phyloP scores from a whole-genome alignment of 768 basidiomycete species.

The Fomitopsis pulvina region DNA sequence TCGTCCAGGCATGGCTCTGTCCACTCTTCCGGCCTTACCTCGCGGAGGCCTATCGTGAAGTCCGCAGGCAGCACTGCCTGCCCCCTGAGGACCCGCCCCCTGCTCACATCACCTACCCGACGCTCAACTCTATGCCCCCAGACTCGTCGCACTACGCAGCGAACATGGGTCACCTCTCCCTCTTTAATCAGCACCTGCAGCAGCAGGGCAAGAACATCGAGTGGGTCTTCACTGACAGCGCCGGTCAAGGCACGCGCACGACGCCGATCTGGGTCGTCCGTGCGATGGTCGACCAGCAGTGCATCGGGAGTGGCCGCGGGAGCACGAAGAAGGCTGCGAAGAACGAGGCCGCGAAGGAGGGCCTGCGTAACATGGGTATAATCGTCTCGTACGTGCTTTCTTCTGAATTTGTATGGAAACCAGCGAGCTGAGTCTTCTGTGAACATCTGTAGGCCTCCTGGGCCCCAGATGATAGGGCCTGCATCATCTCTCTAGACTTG shows the following conservation, averaged over 20 bases:
- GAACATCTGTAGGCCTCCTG: not conserved
- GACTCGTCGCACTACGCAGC: conserved; percentile 22
- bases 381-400: conserved; percentile 33
- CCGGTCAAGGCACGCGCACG: conserved; percentile 42
- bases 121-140: conserved; percentile 7
- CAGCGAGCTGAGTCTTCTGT: no score
- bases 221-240: conserved; percentile 59
- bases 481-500: conserved; percentile 25
- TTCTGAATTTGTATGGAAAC: not conserved
- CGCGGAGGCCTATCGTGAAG: conserved; percentile 50
- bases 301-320: conserved; percentile 57
- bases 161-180: conserved; percentile 58
- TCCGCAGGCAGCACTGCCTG: conserved; percentile 64
- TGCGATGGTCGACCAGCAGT: conserved; percentile 54
- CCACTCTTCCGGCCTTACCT: conserved; percentile 60
- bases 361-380: conserved; percentile 35
- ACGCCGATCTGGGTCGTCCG: conserved; percentile 73
- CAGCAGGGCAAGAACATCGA: conserved; percentile 52
- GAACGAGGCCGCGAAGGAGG: conserved; percentile 78
- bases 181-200: conserved; percentile 77
- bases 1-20: conserved; percentile 53
- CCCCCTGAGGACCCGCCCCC: conserved; percentile 31
- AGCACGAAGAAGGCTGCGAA: conserved; percentile 74
- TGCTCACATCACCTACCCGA: conserved; percentile 14
- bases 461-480: conserved; percentile 3